phyloP scores from a whole-genome alignment of 108 stramenopile species.

The Stephanodiscus triporus region DNA sequence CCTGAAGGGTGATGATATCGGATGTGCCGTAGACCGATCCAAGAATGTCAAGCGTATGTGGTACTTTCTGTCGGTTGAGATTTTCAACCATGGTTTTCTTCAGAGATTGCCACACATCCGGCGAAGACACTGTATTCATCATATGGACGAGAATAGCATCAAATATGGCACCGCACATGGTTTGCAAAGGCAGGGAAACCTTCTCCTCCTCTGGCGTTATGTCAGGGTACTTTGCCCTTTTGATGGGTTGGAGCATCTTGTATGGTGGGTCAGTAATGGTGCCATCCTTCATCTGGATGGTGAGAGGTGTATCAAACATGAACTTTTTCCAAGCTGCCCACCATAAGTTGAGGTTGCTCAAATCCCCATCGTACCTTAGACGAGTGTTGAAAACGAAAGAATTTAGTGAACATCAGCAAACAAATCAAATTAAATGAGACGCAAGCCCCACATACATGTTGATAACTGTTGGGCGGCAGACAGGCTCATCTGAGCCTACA shows the following conservation, averaged over 20 bases:
- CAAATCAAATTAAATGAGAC: background rate
- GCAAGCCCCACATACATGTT: conserved; percentile 72
- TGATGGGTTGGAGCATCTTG: conserved; percentile 86
- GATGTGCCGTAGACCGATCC: conserved; percentile 76
- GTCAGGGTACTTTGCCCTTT: conserved; percentile 90
- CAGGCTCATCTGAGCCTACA: conserved; percentile 54
- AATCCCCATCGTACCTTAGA: conserved; percentile 65
- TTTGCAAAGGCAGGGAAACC: conserved; percentile 88
- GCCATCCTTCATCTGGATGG: conserved; percentile 65
- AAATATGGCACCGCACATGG: conserved; percentile 91
- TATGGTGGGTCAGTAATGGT: conserved; percentile 63
- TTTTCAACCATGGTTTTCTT: conserved; percentile 86
- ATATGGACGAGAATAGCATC: conserved; percentile 94
- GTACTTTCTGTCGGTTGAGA: conserved; percentile 89
- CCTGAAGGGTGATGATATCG: conserved; percentile 92
- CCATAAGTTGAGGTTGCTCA: conserved; percentile 74
- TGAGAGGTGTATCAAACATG: conserved; percentile 83
- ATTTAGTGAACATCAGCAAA: background rate
- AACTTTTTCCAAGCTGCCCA: conserved; percentile 91
- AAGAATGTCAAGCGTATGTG: conserved; percentile 88
- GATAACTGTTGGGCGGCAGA: conserved; percentile 92
- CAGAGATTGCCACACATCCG: conserved; percentile 82
- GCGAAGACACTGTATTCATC: conserved; percentile 83
- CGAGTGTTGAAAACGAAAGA: background rate
- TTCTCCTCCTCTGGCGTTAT: conserved; percentile 82